Percentiles rank a stretch among this genome's conserved stretches.
Evolutionary conservation across 345 rosid genomes (phyloP).

Genomic region (Barbarea vulgaris): DNA sequence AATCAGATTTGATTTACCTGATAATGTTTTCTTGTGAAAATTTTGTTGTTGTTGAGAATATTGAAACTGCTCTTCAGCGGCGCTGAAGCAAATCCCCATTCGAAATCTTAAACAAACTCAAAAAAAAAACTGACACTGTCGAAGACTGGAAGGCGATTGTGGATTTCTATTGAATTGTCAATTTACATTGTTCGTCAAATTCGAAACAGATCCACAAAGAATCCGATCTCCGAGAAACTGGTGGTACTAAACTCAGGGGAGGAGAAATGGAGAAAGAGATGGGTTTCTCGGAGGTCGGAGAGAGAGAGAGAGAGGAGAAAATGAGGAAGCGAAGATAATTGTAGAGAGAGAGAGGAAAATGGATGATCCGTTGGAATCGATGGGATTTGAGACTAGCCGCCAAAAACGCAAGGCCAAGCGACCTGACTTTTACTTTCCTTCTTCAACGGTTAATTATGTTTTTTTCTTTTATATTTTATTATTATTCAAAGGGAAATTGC

Average conservation of each 20-base stretch:
- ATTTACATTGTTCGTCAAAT: conserved; percentile 13
- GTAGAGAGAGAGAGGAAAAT: conserved; percentile 26
- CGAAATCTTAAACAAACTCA: conserved; percentile 1
- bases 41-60: conserved; percentile 31
- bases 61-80: conserved; percentile 34
- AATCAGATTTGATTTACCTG: not conserved
- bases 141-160: not conserved
- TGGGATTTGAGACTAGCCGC: conserved; percentile 43
- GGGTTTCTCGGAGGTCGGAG: conserved; percentile 26
- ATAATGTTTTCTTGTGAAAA: conserved; percentile 18
- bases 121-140: not conserved
- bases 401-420: conserved; percentile 50
- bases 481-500: not conserved
- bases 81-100: conserved; percentile 53
- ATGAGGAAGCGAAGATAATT: conserved; percentile 8
- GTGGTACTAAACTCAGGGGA: not conserved
- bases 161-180: not conserved
- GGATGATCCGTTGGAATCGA: conserved; percentile 41
- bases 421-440: not conserved
- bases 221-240: conserved; percentile 17
- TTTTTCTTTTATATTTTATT: not conserved
- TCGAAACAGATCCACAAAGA: conserved; percentile 11
- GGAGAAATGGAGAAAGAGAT: conserved; percentile 6
- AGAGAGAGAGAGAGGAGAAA: conserved; percentile 4
- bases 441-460: conserved; percentile 6